These are phyloP conservation scores for Aspergillus steynii DNA, from an alignment of 495 filamentous ascomycete species.

Conservation along the genomic window DNA sequence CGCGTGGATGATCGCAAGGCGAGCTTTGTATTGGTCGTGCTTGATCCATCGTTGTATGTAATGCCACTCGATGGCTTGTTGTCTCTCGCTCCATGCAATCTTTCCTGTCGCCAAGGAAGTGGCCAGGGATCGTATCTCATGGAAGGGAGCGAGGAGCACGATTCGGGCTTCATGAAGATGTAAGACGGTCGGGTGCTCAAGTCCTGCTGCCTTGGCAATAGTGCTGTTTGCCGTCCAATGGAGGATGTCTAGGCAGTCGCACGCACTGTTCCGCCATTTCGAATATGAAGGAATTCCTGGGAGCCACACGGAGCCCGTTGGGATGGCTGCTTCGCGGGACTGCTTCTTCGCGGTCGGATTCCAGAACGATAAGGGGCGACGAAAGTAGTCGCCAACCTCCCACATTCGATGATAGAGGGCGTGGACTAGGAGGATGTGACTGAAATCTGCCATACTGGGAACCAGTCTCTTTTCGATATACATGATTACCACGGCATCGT, in stretches of 20 bases:
- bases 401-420: slow-evolving; percentile 52
- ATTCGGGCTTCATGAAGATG: slow-evolving; percentile 54
- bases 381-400: slow-evolving; percentile 52
- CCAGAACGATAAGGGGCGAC: slow-evolving; percentile 49
- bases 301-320: slow-evolving; percentile 48
- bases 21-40: slow-evolving; percentile 56
- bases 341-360: slow-evolving; percentile 49
- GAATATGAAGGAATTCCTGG: slow-evolving; percentile 50
- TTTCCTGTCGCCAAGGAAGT: slow-evolving; percentile 33
- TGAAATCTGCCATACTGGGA: slow-evolving; percentile 46
- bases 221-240: slow-evolving; percentile 55
- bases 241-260: slow-evolving; percentile 55
- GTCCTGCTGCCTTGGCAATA: slow-evolving; percentile 44
- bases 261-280: slow-evolving; percentile 57
- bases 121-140: slow-evolving; percentile 40
- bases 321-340: slow-evolving; percentile 36
- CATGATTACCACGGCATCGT: slow-evolving; percentile 43
- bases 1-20: slow-evolving; percentile 55
- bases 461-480: slow-evolving; percentile 53
- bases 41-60: slow-evolving; percentile 51
- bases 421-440: slow-evolving; percentile 49
- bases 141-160: slow-evolving; percentile 39
- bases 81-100: slow-evolving; percentile 32
- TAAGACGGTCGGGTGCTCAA: slow-evolving; percentile 52
- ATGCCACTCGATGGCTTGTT: slow-evolving; percentile 40